Conservation (phyloP, 2,329 filamentous ascomycete species). For the Aspergillus neotritici region DNA sequence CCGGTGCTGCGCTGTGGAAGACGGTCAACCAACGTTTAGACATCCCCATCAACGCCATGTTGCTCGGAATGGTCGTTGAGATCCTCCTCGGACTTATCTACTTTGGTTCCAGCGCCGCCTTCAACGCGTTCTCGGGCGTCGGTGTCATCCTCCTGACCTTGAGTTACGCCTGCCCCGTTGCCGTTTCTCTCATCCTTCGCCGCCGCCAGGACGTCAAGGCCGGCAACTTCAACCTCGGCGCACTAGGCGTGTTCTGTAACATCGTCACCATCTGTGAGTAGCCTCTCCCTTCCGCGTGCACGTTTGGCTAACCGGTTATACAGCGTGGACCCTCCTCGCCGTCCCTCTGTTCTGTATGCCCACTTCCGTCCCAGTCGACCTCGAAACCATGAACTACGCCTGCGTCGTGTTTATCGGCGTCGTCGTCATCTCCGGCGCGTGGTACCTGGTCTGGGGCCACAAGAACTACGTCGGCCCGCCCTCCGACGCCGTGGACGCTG, state of each 20-base stretch:
- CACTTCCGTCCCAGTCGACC: constrained; percentile 54
- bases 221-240: constrained; percentile 49
- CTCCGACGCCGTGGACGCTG: constrained; percentile 20
- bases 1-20: constrained; percentile 60
- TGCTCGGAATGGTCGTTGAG: constrained; percentile 62
- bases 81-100: constrained; percentile 69
- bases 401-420: constrained; percentile 68
- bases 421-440: constrained; percentile 54
- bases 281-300: neutral
- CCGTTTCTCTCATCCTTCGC: constrained; percentile 54
- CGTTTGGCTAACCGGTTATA: constrained; percentile 5
- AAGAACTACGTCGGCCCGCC: constrained; percentile 46
- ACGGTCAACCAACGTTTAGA: constrained; percentile 58
- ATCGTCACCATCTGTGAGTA: constrained; percentile 57
- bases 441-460: constrained; percentile 66
- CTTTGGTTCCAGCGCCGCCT: constrained; percentile 70
- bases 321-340: constrained; percentile 59
- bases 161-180: constrained; percentile 63
- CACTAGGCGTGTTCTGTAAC: constrained; percentile 58
- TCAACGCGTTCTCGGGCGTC: constrained; percentile 74
- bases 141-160: constrained; percentile 71
- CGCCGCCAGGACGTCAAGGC: constrained; percentile 53
- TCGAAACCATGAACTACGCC: constrained; percentile 64
- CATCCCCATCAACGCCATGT: constrained; percentile 63
- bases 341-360: constrained; percentile 61